phyloP scores from a whole-genome alignment of 1,284 basidiomycete species.

The Thecaphora thlaspeos region DNA sequence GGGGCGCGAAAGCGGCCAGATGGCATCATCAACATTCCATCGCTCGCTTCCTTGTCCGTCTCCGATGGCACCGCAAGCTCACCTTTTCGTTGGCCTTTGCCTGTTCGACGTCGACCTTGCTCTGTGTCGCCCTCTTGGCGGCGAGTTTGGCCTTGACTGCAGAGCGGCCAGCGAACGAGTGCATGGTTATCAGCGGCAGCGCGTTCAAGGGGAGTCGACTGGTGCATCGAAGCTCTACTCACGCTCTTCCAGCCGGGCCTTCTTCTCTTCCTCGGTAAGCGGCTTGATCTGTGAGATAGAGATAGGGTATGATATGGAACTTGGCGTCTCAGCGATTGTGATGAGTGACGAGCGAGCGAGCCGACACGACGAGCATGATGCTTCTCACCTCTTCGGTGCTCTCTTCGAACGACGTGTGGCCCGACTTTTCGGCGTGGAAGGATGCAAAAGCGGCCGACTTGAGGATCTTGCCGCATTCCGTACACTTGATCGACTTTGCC shows the following conservation, averaged over 20 bases:
- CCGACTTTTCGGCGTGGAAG: conserved; percentile 92
- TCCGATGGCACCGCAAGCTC: not conserved
- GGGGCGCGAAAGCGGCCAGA: not conserved
- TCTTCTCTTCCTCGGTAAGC: conserved; percentile 90
- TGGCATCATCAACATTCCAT: not conserved
- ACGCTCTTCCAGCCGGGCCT: conserved; percentile 72
- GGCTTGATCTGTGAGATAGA: conserved; percentile 68
- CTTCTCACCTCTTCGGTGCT: conserved; percentile 79
- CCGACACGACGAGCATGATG: not conserved
- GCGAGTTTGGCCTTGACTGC: conserved; percentile 48
- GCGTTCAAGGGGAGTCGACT: not conserved
- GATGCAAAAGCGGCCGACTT: conserved; percentile 83
- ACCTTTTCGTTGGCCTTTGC: conserved; percentile 48
- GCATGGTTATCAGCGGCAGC: too few species aligned
- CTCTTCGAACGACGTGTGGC: conserved; percentile 83
- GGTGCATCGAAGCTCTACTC: conserved; percentile 4
- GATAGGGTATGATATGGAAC: not conserved
- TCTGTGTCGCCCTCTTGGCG: conserved; percentile 47
- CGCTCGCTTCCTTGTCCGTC: too few species aligned
- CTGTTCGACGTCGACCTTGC: conserved; percentile 45
- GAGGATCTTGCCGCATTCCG: conserved; percentile 56
- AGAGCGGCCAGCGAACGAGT: too few species aligned
- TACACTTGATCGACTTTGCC: conserved; percentile 53
- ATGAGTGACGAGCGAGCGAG: too few species aligned
- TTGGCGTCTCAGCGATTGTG: too few species aligned